Percentiles rank a stretch among this genome's conserved stretches.
Conservation (phyloP, 257 asterid genomes). For the Solanum rostratum region DNA sequence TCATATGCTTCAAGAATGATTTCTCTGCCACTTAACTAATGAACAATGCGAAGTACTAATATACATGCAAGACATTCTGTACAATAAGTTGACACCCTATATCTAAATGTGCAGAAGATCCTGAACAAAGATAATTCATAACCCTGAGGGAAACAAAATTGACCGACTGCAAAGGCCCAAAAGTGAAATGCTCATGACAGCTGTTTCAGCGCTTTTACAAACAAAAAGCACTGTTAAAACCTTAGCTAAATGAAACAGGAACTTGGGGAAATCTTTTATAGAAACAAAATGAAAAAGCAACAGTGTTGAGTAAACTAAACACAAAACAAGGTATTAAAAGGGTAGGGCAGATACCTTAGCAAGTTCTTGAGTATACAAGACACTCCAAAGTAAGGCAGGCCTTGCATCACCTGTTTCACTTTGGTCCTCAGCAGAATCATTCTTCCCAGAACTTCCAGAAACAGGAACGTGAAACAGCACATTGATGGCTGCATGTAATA, state of each 20-base stretch:
- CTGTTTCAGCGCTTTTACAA: background rate
- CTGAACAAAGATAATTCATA: background rate
- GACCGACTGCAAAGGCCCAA: background rate
- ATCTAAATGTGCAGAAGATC: background rate
- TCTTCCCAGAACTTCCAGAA: slow-evolving; percentile 20
- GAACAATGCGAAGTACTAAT: background rate
- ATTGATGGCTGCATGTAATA: slow-evolving; percentile 48
- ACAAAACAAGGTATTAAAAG: background rate
- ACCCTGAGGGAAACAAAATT: background rate
- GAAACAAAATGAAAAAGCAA: background rate
- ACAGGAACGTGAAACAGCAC: slow-evolving; percentile 42
- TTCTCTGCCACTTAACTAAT: background rate
- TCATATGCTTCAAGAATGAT: background rate
- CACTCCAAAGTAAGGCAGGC: slow-evolving; percentile 77
- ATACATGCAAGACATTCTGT: background rate
- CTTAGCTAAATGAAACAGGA: background rate
- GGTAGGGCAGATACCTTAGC: slow-evolving; percentile 33
- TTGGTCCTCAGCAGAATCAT: slow-evolving; percentile 11
- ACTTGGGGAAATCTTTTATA: background rate
- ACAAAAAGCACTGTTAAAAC: background rate
- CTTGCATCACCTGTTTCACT: slow-evolving; percentile 18
- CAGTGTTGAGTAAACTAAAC: background rate
- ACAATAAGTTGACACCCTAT: background rate
- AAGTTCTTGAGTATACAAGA: slow-evolving; percentile 54
- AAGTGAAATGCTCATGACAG: background rate